phyloP scores from a whole-genome alignment of 2,329 filamentous ascomycete species.

The Verticillium nubilum region DNA sequence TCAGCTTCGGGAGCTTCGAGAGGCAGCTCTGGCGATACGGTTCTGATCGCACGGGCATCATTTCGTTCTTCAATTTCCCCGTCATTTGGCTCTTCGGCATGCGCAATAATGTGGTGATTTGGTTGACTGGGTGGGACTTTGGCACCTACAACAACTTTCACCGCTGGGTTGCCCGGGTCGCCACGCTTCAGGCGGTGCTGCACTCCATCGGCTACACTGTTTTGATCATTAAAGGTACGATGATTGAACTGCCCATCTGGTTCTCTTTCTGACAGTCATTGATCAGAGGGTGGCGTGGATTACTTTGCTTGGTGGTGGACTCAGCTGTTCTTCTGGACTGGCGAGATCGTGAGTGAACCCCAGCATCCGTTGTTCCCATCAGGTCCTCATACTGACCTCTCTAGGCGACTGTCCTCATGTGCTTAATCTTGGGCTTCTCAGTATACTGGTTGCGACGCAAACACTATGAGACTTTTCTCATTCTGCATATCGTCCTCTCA shows the following conservation, averaged over 20 bases:
- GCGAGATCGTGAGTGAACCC: slow-evolving; percentile 17
- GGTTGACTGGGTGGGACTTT: slow-evolving; percentile 65
- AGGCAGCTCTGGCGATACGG: slow-evolving; percentile 46
- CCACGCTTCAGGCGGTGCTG: slow-evolving; percentile 55
- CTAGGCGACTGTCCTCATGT: slow-evolving; percentile 39
- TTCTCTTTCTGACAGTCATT: not conserved
- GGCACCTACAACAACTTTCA: slow-evolving; percentile 63
- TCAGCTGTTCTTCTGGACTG: slow-evolving; percentile 44
- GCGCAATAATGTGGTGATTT: slow-evolving; percentile 61
- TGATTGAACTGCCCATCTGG: not conserved
- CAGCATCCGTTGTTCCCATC: not conserved
- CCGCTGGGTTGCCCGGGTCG: slow-evolving; percentile 58
- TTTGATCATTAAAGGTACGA: slow-evolving; percentile 31
- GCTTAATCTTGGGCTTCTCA: slow-evolving; percentile 38
- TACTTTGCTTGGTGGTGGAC: slow-evolving; percentile 30
- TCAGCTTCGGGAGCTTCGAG: slow-evolving; percentile 25
- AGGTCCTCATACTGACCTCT: not conserved
- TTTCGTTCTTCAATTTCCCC: slow-evolving; percentile 59
- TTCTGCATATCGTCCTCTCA: slow-evolving; percentile 46
- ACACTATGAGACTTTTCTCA: slow-evolving; percentile 46
- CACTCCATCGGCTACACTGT: slow-evolving; percentile 57
- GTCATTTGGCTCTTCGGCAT: slow-evolving; percentile 62
- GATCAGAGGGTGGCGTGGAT: slow-evolving; percentile 30
- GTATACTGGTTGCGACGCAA: slow-evolving; percentile 44
- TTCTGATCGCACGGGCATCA: slow-evolving; percentile 58